These are phyloP conservation scores for Tolypocladium tropicale DNA, from an alignment of 2,329 filamentous ascomycete genomes.

Conservation along the genomic window DNA sequence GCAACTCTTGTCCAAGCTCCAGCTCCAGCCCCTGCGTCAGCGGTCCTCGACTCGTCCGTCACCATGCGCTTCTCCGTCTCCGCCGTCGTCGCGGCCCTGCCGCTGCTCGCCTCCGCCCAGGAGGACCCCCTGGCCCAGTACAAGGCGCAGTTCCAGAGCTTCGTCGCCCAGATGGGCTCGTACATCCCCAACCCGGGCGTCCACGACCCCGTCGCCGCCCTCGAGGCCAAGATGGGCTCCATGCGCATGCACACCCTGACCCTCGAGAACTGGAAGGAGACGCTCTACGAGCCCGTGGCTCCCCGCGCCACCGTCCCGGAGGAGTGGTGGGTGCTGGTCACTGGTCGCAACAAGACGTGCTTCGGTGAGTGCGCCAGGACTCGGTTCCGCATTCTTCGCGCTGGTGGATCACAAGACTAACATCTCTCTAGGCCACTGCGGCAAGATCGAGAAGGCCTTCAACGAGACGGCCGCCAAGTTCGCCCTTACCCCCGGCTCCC, in stretches of 20 bases:
- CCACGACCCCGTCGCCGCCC: constrained; percentile 29
- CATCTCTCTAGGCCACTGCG: constrained; percentile 48
- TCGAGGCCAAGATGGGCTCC: constrained; percentile 27
- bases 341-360: constrained; percentile 71
- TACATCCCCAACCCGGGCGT: constrained; percentile 39
- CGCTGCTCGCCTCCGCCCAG: constrained; percentile 43
- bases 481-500: constrained; percentile 48
- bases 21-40: not conserved
- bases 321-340: constrained; percentile 68
- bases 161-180: constrained; percentile 49
- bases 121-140: constrained; percentile 44
- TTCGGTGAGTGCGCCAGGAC: constrained; percentile 38
- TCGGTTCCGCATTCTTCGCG: not conserved
- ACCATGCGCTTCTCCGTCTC: constrained; percentile 50
- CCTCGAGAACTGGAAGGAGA: constrained; percentile 60
- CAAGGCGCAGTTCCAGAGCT: constrained; percentile 52
- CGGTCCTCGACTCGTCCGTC: constrained; percentile 6
- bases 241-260: constrained; percentile 44
- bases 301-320: constrained; percentile 51
- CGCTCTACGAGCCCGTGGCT: constrained; percentile 52
- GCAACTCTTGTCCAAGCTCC: not conserved
- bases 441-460: constrained; percentile 51
- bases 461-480: constrained; percentile 57
- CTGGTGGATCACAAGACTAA: not conserved
- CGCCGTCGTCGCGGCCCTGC: constrained; percentile 41